These are phyloP conservation scores for Phaeotremella skinneri DNA, from an alignment of 768 basidiomycete species.

Conservation along the genomic window DNA sequence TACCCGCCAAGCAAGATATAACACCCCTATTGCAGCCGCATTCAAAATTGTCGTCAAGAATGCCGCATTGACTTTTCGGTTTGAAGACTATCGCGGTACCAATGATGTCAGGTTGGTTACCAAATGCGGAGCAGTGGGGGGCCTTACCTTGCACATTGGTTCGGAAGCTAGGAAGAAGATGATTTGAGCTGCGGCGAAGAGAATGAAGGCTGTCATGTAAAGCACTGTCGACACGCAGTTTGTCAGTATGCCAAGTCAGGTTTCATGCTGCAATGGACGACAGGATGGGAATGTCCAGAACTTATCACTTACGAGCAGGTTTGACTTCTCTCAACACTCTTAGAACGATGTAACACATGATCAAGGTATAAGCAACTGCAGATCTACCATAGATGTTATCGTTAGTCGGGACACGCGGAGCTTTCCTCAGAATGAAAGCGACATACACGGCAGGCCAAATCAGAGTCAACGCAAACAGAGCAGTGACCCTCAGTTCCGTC, in stretches of 20 bases:
- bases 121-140: no score
- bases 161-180: constrained; percentile 77
- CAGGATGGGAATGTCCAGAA: no score
- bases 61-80: constrained; percentile 73
- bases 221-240: constrained; percentile 61
- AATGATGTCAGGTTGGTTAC: constrained; percentile 7
- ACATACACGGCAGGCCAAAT: constrained; percentile 77
- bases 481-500: constrained; percentile 61
- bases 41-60: constrained; percentile 84
- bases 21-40: constrained; percentile 64
- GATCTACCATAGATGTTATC: constrained; percentile 55
- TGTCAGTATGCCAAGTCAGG: neutral
- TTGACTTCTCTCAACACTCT: constrained; percentile 70
- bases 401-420: constrained; percentile 5
- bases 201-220: constrained; percentile 67
- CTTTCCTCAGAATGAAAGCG: no score
- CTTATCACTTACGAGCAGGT: constrained; percentile 63
- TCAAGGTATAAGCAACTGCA: constrained; percentile 64
- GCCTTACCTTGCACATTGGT: constrained; percentile 66
- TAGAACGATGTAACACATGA: constrained; percentile 81
- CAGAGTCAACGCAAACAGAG: constrained; percentile 75
- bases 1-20: constrained; percentile 80
- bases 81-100: constrained; percentile 52
- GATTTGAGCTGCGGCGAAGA: constrained; percentile 78
- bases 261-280: neutral